A percentile compares a stretch with the other conserved stretches of the same genome.
Evolutionary conservation across 176 grass and related monocot species (phyloP).

Genomic region (Poa pratensis): DNA sequence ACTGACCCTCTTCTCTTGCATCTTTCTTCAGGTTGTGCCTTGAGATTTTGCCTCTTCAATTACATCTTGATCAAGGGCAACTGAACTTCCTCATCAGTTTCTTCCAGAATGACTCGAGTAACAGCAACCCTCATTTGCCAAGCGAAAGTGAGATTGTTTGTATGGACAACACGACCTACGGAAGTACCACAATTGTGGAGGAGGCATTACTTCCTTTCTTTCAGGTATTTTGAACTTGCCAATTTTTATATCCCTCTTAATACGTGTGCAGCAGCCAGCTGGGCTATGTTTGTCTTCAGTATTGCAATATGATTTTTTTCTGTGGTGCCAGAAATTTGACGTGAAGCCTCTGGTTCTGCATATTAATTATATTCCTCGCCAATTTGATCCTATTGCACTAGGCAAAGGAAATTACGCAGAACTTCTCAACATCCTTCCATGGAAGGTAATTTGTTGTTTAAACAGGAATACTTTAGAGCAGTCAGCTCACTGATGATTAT

Average conservation of each 20-base stretch:
- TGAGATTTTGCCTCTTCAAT: slow-evolving; percentile 82
- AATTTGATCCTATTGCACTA: slow-evolving; percentile 87
- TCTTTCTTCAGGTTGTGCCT: slow-evolving; percentile 70
- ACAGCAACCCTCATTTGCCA: slow-evolving; percentile 49
- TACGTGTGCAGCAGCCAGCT: neutral
- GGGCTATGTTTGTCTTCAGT: slow-evolving; percentile 24
- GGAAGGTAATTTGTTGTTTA: slow-evolving; percentile 71
- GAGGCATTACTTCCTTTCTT: slow-evolving; percentile 98
- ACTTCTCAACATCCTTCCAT: slow-evolving; percentile 96
- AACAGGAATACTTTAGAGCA: neutral
- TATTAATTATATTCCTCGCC: slow-evolving; percentile 91
- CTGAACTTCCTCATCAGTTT: slow-evolving; percentile 86
- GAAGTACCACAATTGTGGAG: slow-evolving; percentile 61
- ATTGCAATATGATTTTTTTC: slow-evolving; percentile 35
- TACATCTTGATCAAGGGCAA: slow-evolving; percentile 97
- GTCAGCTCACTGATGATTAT: slow-evolving; percentile 17
- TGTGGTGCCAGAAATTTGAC: slow-evolving; percentile 88
- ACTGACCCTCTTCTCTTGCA: slow-evolving; percentile 34
- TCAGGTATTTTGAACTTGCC: slow-evolving; percentile 70
- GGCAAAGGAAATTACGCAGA: slow-evolving; percentile 95
- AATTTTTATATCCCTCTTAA: slow-evolving; percentile 19
- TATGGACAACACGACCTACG: slow-evolving; percentile 48
- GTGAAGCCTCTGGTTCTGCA: slow-evolving; percentile 78
- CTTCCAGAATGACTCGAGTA: slow-evolving; percentile 66
- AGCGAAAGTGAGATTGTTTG: slow-evolving; percentile 49